phyloP scores from a whole-genome alignment of 257 asterid species.

The Dorcoceras hygrometricum region DNA sequence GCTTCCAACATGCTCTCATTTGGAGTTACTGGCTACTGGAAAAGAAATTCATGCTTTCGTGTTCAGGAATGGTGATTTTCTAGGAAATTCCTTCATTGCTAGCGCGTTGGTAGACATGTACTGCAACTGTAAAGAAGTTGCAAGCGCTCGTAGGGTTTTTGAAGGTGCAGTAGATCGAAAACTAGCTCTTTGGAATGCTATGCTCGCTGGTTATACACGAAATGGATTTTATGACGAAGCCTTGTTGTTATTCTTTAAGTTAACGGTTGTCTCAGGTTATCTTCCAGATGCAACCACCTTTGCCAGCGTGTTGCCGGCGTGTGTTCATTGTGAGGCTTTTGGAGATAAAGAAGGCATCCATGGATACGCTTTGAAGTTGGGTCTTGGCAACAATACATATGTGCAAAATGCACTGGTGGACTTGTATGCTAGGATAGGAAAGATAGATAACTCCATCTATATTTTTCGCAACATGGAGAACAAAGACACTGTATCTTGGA shows the following conservation, averaged over 20 bases:
- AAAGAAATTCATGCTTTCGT: conserved; percentile 71
- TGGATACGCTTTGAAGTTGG: conserved; percentile 72
- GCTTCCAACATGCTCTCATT: conserved; percentile 82
- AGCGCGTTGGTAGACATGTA: conserved; percentile 91
- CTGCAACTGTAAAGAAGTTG: conserved; percentile 73
- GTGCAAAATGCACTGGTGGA: conserved; percentile 88
- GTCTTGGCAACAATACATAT: conserved; percentile 52
- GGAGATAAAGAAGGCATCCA: conserved; percentile 65
- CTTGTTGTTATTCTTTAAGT: conserved; percentile 50
- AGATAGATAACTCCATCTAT: conserved; percentile 42
- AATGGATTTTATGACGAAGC: conserved; percentile 63
- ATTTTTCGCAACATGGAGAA: conserved; percentile 63
- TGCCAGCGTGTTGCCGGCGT: conserved; percentile 88
- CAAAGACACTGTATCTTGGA: conserved; percentile 79
- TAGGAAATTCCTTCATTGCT: conserved; percentile 62
- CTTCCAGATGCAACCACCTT: conserved; percentile 69
- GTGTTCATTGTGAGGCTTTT: conserved; percentile 69
- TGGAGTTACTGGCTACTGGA: conserved; percentile 67
- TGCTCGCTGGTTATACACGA: conserved; percentile 84
- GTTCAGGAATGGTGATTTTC: conserved; percentile 53
- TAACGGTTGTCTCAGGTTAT: conserved; percentile 41
- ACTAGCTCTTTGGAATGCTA: conserved; percentile 80
- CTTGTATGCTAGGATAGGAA: conserved; percentile 75
- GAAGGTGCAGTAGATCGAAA: conserved; percentile 44
- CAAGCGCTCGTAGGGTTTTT: conserved; percentile 55